Base-by-base conservation (phyloP, 495 filamentous ascomycete species). In the Podospora fimiseda region DNA sequence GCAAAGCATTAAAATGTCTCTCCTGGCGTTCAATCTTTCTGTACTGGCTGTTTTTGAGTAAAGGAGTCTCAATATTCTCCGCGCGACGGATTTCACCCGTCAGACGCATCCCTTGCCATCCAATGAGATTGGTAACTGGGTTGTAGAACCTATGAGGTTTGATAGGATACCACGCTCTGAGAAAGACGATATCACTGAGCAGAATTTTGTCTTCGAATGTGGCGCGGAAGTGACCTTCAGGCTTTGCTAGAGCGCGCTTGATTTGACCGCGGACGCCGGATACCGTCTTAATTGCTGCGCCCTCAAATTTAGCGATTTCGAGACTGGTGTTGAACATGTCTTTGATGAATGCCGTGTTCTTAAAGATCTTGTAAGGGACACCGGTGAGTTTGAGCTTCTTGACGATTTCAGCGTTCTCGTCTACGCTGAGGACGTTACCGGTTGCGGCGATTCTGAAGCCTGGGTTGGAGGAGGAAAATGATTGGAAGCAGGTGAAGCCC, bases 201-300 rank as follows among this genome's bases (percentile, higher is more conserved):
- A 98, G 75, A 43, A 97, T 86, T 74, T 97, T 98, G 73, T 98
- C 93, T 68, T 98, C 93, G 58, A 98, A 98, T 0, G 92, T 96
- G 13, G 93, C 93, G 61, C 93, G 82, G 78, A 92, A 96, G 72
- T 89, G 85, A 13, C 93, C 93, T 42, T 98, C 94, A 1, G 92
- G 91, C 57, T 95, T 94, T 65, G 81, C 80, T 2, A 96, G 74
- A 0, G 92, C 91, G 21, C 88, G 80, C 73, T 98, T 98, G 78
- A 98, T 96, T 66, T 96, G 93, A 57, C 93, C 93, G 16, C 93
- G 79, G 58, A 98, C 84, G 36, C 93, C 94, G 3, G 91, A 96
- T 21, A 98, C 93, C 1, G 93, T 98, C 51, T 89, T 87, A 70
- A 98, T 92, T 42, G 86, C 82, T 9, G 93, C 93, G 36, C 93